Conservation (phyloP, 805 yeast species). For the Candida quercuum region DNA sequence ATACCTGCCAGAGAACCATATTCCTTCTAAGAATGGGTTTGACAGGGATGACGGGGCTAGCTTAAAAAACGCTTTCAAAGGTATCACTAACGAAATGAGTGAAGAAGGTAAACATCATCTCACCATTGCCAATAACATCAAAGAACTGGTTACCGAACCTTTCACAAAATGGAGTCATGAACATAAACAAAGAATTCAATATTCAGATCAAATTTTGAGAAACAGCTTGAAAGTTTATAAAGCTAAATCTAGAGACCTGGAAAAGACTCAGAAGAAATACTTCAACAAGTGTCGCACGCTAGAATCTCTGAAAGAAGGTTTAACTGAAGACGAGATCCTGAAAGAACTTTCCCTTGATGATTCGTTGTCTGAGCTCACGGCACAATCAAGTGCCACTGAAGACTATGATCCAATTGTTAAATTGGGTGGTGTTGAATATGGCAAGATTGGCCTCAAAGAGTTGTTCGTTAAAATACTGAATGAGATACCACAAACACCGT, state of each 20-base stretch:
- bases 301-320: slow-evolving; percentile 55
- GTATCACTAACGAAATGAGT: slow-evolving; percentile 47
- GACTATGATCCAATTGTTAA: slow-evolving; percentile 22
- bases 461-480: slow-evolving; percentile 37
- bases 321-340: slow-evolving; percentile 38
- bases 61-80: slow-evolving; percentile 56
- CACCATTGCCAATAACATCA: slow-evolving; percentile 57
- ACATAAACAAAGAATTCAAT: slow-evolving; percentile 61
- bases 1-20: slow-evolving; percentile 31
- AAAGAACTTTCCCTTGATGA: slow-evolving; percentile 16
- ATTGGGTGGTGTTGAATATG: slow-evolving; percentile 33
- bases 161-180: slow-evolving; percentile 71
- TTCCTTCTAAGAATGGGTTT: slow-evolving; percentile 35
- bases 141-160: slow-evolving; percentile 57
- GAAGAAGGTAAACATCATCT: slow-evolving; percentile 56
- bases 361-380: slow-evolving; percentile 13
- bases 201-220: slow-evolving; percentile 48
- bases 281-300: slow-evolving; percentile 72
- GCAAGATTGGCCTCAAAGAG: slow-evolving; percentile 35
- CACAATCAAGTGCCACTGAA: slow-evolving; percentile 9
- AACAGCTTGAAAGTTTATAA: slow-evolving; percentile 49
- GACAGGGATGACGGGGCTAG: slow-evolving; percentile 61
- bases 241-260: slow-evolving; percentile 40
- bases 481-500: slow-evolving; percentile 46
- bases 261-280: slow-evolving; percentile 56